Evolutionary conservation across 495 filamentous ascomycete species (phyloP).

Genomic region (Trichocladium uniseriatum): DNA sequence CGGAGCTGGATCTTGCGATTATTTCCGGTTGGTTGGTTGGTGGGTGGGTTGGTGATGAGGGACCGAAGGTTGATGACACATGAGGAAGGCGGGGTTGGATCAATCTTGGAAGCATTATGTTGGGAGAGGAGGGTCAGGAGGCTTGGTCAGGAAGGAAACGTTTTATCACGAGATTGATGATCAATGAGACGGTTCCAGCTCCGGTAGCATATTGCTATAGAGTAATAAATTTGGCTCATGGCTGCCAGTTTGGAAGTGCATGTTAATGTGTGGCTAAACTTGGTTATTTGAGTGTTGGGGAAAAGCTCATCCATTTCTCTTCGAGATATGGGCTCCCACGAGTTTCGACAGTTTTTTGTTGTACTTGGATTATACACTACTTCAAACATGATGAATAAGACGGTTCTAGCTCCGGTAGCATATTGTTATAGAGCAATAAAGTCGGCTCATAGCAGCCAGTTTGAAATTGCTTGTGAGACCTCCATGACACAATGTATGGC

Average conservation of each 20-base stretch:
- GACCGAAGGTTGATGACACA: neutral
- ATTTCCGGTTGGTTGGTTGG: neutral
- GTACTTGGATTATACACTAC: conserved; percentile 3
- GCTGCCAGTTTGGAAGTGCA: too few species aligned
- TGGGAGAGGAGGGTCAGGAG: too few species aligned
- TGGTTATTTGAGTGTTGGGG: too few species aligned
- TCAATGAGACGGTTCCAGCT: neutral
- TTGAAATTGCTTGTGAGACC: too few species aligned
- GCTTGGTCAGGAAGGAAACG: neutral
- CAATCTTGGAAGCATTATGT: too few species aligned
- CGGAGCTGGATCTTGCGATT: neutral
- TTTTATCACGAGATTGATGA: neutral
- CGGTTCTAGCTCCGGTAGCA: neutral
- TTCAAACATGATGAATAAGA: neutral
- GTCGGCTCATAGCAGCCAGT: too few species aligned
- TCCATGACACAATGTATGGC: too few species aligned
- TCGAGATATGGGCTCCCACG: too few species aligned
- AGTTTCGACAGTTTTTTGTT: too few species aligned
- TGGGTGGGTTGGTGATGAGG: neutral
- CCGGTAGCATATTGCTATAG: neutral
- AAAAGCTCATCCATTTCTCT: neutral
- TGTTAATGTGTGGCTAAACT: too few species aligned
- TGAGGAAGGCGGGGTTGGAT: neutral
- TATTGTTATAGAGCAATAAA: neutral
- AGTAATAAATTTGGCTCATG: neutral